Conservation (phyloP, 2,329 filamentous ascomycete genomes). For the Colletotrichum kahawae region DNA sequence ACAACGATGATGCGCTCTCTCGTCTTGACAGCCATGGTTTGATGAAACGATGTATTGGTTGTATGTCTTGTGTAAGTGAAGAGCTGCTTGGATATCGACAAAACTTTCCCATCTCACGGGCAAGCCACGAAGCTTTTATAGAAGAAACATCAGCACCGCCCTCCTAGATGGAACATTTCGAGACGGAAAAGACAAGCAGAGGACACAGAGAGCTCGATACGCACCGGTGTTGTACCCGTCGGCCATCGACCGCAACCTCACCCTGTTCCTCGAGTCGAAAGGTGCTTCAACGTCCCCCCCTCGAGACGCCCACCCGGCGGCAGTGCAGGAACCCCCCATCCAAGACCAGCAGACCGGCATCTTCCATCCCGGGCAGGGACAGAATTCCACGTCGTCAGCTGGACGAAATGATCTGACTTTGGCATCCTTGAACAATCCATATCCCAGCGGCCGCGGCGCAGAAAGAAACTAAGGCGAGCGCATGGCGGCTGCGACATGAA, state of each 20-base stretch:
- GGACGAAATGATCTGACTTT: not conserved
- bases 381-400: not conserved
- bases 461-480: not conserved
- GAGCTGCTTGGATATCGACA: not conserved
- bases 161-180: not conserved
- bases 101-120: not conserved
- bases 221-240: not conserved
- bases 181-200: not conserved
- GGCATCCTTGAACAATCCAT: not conserved
- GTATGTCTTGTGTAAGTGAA: not conserved
- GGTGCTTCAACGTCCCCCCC: not conserved
- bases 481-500: not conserved
- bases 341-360: not conserved
- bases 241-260: not conserved
- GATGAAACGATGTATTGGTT: not conserved
- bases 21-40: constrained; percentile 5
- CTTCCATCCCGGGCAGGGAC: not conserved
- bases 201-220: not conserved
- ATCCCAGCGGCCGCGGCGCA: not conserved
- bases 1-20: constrained; percentile 38
- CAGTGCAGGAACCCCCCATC: not conserved
- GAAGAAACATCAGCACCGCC: not conserved
- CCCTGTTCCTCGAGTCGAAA: not conserved
- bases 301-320: not conserved
- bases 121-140: not conserved